phyloP scores from a whole-genome alignment of 2,329 filamentous ascomycete species.

The Phialophora macrospora region DNA sequence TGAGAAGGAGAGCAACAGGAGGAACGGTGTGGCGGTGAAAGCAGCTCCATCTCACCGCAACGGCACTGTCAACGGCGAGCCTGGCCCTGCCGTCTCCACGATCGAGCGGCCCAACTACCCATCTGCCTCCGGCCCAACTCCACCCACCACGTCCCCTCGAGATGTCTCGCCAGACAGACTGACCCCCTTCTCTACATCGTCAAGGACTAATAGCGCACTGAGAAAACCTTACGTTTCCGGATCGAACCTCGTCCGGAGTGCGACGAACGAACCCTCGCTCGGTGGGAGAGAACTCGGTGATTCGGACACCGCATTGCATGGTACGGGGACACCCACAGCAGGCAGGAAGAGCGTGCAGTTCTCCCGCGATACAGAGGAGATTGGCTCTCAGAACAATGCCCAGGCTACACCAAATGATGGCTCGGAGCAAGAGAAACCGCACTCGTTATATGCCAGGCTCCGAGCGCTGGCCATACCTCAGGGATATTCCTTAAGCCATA shows the following conservation, averaged over 20 bases:
- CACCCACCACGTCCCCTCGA: slow-evolving; percentile 18
- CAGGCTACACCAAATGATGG: slow-evolving; percentile 65
- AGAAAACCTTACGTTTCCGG: slow-evolving; percentile 22
- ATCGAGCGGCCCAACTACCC: slow-evolving; percentile 9
- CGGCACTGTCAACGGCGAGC: slow-evolving; percentile 24
- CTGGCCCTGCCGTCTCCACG: slow-evolving; percentile 28
- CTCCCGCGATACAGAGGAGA: slow-evolving; percentile 60
- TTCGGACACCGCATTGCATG: slow-evolving; percentile 22
- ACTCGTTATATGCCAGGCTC: slow-evolving; percentile 76
- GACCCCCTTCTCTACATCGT: slow-evolving; percentile 21
- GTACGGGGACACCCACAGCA: slow-evolving; percentile 25
- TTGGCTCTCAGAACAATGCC: slow-evolving; percentile 53
- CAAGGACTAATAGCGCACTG: slow-evolving; percentile 20
- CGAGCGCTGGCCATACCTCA: slow-evolving; percentile 70
- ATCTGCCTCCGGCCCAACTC: background rate
- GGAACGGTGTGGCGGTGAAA: slow-evolving; percentile 10
- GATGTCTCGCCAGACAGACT: slow-evolving; percentile 28
- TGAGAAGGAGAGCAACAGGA: background rate
- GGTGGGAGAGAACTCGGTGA: slow-evolving; percentile 23
- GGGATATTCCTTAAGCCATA: slow-evolving; percentile 51
- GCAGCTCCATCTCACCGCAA: slow-evolving; percentile 18
- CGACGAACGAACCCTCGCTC: slow-evolving; percentile 23
- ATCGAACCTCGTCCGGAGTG: slow-evolving; percentile 11
- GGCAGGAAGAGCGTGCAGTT: slow-evolving; percentile 72
- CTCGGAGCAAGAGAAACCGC: slow-evolving; percentile 64